phyloP scores from a whole-genome alignment of 2,329 filamentous ascomycete genomes.

The Ophiostoma montium region DNA sequence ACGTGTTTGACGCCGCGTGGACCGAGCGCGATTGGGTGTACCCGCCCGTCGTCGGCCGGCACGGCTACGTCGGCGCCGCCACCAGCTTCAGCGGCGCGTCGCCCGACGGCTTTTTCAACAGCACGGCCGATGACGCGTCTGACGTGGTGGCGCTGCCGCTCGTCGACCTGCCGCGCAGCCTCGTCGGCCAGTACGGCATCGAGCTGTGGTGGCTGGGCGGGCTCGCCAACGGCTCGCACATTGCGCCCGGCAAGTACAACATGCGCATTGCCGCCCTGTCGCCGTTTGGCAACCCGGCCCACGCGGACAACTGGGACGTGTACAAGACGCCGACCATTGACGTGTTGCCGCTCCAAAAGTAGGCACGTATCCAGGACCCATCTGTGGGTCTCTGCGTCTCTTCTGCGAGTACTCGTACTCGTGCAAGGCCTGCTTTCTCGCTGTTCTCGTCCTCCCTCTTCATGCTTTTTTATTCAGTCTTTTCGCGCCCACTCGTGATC shows the following conservation, averaged over 20 bases:
- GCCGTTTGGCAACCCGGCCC: conserved; percentile 1
- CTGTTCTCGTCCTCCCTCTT: too few relatives aligned
- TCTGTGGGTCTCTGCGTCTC: too few relatives aligned
- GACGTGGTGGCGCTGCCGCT: conserved; percentile 12
- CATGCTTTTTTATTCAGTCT: too few relatives aligned
- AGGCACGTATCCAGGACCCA: too few relatives aligned
- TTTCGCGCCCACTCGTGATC: too few relatives aligned
- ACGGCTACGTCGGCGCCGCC: conserved; percentile 15
- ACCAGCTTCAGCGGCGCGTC: conserved; percentile 7
- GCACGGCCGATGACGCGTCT: conserved; percentile 1
- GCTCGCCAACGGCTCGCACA: conserved; percentile 18
- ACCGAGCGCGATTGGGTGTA: conserved; percentile 15
- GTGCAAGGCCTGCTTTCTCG: too few relatives aligned
- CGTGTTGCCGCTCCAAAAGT: not conserved
- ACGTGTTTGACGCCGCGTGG: conserved; percentile 16
- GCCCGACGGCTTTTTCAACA: not conserved
- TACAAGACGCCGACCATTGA: not conserved
- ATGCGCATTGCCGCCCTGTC: conserved; percentile 4
- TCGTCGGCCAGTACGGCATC: conserved; percentile 10
- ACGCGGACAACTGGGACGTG: conserved; percentile 5
- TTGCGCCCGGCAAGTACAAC: conserved; percentile 20
- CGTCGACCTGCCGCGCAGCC: conserved; percentile 12
- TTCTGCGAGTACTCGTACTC: too few relatives aligned
- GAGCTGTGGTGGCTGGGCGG: conserved; percentile 13
- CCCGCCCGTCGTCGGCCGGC: conserved; percentile 14